Evolutionary conservation across 495 filamentous ascomycete species (phyloP), one percentile per base, ranked within the genome.

Genomic region (Tuber aestivum): DNA sequence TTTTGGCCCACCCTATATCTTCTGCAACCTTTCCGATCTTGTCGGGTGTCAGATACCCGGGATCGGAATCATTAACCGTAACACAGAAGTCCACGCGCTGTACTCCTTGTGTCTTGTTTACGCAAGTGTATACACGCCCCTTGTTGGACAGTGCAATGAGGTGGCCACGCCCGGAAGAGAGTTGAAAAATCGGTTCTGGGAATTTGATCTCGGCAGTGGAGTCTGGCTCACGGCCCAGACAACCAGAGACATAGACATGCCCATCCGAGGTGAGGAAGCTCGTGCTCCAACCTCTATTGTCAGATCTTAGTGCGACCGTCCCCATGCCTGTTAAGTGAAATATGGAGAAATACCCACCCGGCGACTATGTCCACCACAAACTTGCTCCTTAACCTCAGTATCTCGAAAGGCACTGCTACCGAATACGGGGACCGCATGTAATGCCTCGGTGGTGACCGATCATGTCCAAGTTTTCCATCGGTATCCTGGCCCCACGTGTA

Each of bases 271-370:
- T 81, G 32, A 81, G 76, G 40, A 81, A 73, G 44, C 77, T 77
- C 21, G 79, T 81, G 16, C 80, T 81, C 80, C 80, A 81, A 10
- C 80, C 80, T 68, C 80, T 81, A 37, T 61, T 38, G 35, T 35
- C 10, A 41, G 27, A n/a, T 68, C 23, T 23, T n/a, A 75, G 71
- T 69, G 74, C 23, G 40, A 32, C 23, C 5, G 14, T n/a, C 32
- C 21, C 42, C 40, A 10, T 37, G 68, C 18, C 21, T 18, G 56
- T 41, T 41, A 5, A 48, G 37, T 21, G 18, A 41, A 18, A 41
- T 32, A 21, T 20, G 32, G 42, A 71, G n/a, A 61, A 40, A 23
- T 18, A 35, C 75, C 61, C 70, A 81, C 80, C 80, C 79, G 65
- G 70, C 45, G 35, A 71, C 74, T 18, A 81, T 74, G 75, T 81